Evolutionary conservation across 768 basidiomycete species (phyloP).

Genomic region (Suillus variegatus): DNA sequence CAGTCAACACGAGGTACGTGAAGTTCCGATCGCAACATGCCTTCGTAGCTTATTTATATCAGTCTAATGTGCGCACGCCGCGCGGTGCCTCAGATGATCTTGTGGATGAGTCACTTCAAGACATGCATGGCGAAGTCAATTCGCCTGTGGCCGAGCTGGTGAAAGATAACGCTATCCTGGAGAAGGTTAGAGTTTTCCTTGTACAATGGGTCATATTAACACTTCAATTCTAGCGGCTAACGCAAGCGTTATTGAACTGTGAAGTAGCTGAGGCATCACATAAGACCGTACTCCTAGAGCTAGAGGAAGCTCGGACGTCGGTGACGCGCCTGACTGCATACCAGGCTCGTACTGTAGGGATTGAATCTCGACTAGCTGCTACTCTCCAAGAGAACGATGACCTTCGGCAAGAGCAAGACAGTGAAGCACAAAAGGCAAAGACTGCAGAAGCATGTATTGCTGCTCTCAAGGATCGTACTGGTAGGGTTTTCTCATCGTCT

Average conservation of each 20-base stretch:
- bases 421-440: constrained; percentile 64
- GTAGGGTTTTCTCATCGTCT: constrained; percentile 36
- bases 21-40: constrained; percentile 10
- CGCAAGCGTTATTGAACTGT: constrained; percentile 76
- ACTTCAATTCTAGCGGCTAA: constrained; percentile 56
- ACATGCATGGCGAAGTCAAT: constrained; percentile 29
- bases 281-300: constrained; percentile 69
- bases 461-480: constrained; percentile 65
- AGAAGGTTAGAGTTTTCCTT: constrained; percentile 35
- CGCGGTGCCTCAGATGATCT: constrained; percentile 17
- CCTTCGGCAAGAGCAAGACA: constrained; percentile 78
- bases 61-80: constrained; percentile 19
- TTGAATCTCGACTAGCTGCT: constrained; percentile 63
- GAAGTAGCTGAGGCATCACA: constrained; percentile 82
- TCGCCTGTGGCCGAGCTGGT: constrained; percentile 37
- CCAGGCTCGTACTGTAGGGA: constrained; percentile 68
- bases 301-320: constrained; percentile 69
- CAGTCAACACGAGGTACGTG: constrained; percentile 63
- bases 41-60: constrained; percentile 17
- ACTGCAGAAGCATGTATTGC: constrained; percentile 67
- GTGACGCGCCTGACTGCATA: constrained; percentile 70
- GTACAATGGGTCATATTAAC: neutral
- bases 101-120: constrained; percentile 10
- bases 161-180: constrained; percentile 61
- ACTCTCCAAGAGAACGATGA: constrained; percentile 82